Conservation (phyloP, 148 eudicot genomes). For the Spergularia bocconei region DNA sequence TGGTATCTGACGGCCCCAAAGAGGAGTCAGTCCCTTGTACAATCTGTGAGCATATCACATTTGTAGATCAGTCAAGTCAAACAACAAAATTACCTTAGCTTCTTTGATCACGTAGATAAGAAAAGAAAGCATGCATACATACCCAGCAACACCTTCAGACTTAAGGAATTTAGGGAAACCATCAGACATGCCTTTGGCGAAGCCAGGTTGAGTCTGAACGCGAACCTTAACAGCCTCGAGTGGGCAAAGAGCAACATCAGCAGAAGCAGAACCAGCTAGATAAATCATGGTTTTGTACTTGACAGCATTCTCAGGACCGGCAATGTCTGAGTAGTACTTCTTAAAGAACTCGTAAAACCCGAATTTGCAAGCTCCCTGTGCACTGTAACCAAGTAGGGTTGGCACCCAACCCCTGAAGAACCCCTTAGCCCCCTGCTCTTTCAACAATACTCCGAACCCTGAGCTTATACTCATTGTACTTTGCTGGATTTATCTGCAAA, state of each 20-base stretch:
- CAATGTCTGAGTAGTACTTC: slow-evolving; percentile 61
- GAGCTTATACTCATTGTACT: slow-evolving; percentile 57
- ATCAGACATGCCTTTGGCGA: slow-evolving; percentile 63
- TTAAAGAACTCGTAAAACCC: slow-evolving; percentile 71
- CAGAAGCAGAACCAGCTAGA: slow-evolving; percentile 68
- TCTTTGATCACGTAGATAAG: slow-evolving; percentile 9
- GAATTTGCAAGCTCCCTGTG: slow-evolving; percentile 64
- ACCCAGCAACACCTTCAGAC: slow-evolving; percentile 62
- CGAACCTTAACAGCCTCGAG: slow-evolving; percentile 76
- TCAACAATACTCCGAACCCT: slow-evolving; percentile 52
- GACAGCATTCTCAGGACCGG: slow-evolving; percentile 52
- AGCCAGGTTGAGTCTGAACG: slow-evolving; percentile 66
- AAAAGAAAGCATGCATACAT: slow-evolving; percentile 23
- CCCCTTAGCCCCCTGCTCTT: slow-evolving; percentile 60
- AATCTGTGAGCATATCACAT: slow-evolving; percentile 29
- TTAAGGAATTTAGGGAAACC: slow-evolving; percentile 64
- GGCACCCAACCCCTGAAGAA: slow-evolving; percentile 74
- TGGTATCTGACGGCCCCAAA: slow-evolving; percentile 65
- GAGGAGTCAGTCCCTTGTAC: slow-evolving; percentile 50
- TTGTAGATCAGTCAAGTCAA: neutral
- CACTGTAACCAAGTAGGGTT: slow-evolving; percentile 66
- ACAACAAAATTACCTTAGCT: slow-evolving; percentile 14
- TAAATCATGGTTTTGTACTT: slow-evolving; percentile 59
- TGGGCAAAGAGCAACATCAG: slow-evolving; percentile 62
- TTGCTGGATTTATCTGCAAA: slow-evolving; percentile 55